Evolutionary conservation across 805 yeast species (phyloP).

Genomic region (Millerozyma acaciae): DNA sequence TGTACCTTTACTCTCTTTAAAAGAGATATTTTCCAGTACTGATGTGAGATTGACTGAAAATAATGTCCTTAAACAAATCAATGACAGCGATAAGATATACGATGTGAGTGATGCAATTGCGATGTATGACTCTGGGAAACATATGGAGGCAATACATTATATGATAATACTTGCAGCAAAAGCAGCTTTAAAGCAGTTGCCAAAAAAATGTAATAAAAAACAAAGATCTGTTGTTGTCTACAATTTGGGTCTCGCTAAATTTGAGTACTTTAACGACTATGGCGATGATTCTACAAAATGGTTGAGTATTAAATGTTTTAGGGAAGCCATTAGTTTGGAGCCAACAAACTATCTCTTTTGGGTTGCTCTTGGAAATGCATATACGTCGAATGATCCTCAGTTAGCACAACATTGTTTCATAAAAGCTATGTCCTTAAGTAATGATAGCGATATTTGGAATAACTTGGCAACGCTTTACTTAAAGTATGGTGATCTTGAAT

Average conservation of each 20-base stretch:
- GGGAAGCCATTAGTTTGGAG: constrained; percentile 69
- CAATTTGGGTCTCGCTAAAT: constrained; percentile 68
- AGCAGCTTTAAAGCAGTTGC: constrained; percentile 37
- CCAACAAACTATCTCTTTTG: constrained; percentile 68
- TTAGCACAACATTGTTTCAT: constrained; percentile 93
- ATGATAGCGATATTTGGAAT: constrained; percentile 70
- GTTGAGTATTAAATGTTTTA: constrained; percentile 53
- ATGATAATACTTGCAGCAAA: constrained; percentile 46
- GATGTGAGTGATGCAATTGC: constrained; percentile 19
- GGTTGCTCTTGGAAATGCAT: constrained; percentile 78
- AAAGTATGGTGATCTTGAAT: constrained; percentile 58
- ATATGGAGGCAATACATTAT: constrained; percentile 30
- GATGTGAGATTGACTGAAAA: constrained; percentile 9
- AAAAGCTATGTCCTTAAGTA: constrained; percentile 67
- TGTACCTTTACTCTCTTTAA: constrained; percentile 42
- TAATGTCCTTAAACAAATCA: constrained; percentile 20
- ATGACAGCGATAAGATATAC: constrained; percentile 7
- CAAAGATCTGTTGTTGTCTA: constrained; percentile 53
- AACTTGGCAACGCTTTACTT: constrained; percentile 78
- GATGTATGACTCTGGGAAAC: constrained; percentile 10
- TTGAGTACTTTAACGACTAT: constrained; percentile 35
- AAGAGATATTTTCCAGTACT: constrained; percentile 15
- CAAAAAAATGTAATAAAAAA: constrained; percentile 40
- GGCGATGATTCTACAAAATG: constrained; percentile 32
- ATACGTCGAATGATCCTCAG: constrained; percentile 57